A percentile compares a stretch with the other conserved stretches of the same genome.
Conservation (phyloP, 148 eudicot genomes). For the Polygonum maritimum region DNA sequence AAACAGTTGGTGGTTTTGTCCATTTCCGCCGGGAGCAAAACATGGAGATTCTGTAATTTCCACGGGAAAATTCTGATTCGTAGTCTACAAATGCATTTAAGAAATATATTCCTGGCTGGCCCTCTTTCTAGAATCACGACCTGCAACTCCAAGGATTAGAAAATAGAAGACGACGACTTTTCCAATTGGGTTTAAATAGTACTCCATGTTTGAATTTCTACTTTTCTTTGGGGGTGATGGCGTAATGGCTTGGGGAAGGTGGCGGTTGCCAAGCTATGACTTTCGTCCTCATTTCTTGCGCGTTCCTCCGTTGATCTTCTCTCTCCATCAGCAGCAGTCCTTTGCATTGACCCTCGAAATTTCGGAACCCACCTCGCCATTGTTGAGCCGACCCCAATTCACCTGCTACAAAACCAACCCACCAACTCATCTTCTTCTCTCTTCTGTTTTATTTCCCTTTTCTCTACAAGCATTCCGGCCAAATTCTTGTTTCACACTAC, state of each 20-base stretch:
- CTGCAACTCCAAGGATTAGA: not conserved
- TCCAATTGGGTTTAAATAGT: slow-evolving; percentile 4
- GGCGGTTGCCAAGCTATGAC: not conserved
- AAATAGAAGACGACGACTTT: not conserved
- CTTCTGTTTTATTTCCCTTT: not conserved
- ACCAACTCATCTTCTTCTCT: not conserved
- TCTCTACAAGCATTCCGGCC: not conserved
- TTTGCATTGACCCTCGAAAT: not conserved
- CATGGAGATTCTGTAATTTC: not conserved
- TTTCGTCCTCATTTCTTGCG: not conserved
- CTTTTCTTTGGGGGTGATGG: slow-evolving; percentile 1
- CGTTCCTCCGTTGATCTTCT: not conserved
- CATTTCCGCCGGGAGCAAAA: not conserved
- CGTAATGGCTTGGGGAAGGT: not conserved
- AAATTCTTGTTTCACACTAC: not conserved
- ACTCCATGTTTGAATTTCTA: not conserved
- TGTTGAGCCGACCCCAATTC: not conserved
- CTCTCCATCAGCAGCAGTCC: not conserved
- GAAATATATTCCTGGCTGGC: not conserved
- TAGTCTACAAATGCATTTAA: not conserved
- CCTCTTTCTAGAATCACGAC: slow-evolving; percentile 3
- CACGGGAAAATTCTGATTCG: not conserved
- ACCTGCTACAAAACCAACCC: slow-evolving; percentile 2
- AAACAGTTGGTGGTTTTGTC: not conserved
- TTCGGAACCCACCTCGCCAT: not conserved